These are phyloP conservation scores for Aureobasidium sp. DNA, from an alignment of 2,329 filamentous ascomycete species.

Conservation along the genomic window DNA sequence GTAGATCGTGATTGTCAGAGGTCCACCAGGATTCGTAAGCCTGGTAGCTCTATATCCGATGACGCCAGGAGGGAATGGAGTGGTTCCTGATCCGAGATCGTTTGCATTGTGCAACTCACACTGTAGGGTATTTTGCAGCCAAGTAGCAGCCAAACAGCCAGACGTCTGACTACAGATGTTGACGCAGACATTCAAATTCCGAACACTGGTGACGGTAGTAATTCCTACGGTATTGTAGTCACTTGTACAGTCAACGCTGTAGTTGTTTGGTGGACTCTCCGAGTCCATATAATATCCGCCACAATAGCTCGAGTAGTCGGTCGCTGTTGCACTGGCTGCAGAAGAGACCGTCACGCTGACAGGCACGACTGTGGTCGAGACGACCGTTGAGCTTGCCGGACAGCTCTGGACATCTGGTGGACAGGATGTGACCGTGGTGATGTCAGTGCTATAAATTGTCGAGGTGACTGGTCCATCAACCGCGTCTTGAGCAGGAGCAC, in stretches of 20 bases:
- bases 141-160: not conserved
- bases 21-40: not conserved
- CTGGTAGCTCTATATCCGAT: not conserved
- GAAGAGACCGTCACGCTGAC: conserved; percentile 1
- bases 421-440: conserved; percentile 9
- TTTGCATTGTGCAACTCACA: not conserved
- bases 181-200: not conserved
- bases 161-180: not conserved
- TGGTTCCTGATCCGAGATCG: not conserved
- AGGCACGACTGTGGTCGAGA: conserved; percentile 1
- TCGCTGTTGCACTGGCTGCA: not conserved
- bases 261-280: not conserved
- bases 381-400: conserved; percentile 11
- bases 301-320: not conserved
- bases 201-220: not conserved
- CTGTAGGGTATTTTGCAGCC: not conserved
- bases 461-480: conserved; percentile 3
- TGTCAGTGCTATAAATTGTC: conserved; percentile 11
- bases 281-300: not conserved
- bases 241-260: not conserved
- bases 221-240: not conserved
- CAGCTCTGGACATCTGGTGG: conserved; percentile 13
- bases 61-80: conserved; percentile 3
- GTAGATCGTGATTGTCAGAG: conserved; percentile 9
- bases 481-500: conserved; percentile 11